Conservation (phyloP, 768 basidiomycete species). For the Lactarius trivialis region DNA sequence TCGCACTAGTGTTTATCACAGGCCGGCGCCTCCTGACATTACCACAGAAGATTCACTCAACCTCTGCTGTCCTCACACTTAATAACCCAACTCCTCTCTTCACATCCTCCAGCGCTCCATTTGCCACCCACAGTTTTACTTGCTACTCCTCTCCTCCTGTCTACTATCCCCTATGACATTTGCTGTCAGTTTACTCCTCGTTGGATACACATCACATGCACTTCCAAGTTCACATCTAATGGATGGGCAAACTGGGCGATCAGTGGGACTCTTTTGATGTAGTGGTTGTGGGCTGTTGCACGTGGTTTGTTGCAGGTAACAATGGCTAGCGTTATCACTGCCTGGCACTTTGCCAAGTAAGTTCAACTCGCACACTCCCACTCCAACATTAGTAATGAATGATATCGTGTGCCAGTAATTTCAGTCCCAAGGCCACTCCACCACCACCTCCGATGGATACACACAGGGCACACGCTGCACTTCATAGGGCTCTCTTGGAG, state of each 20-base stretch:
- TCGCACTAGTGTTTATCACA: slow-evolving; percentile 61
- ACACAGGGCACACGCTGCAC: slow-evolving; percentile 68
- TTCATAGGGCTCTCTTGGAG: slow-evolving; percentile 80
- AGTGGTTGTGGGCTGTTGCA: slow-evolving; percentile 76
- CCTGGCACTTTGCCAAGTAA: slow-evolving; percentile 82
- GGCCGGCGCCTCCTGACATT: slow-evolving; percentile 66
- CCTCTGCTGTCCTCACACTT: slow-evolving; percentile 51
- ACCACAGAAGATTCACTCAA: slow-evolving; percentile 61
- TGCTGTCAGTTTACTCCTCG: slow-evolving; percentile 67
- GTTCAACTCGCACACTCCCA: slow-evolving; percentile 23
- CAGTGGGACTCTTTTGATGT: slow-evolving; percentile 41
- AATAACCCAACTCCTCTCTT: slow-evolving; percentile 63
- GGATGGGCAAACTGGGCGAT: slow-evolving; percentile 77
- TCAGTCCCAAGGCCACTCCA: slow-evolving; percentile 28
- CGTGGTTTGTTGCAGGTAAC: slow-evolving; percentile 72
- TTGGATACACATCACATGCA: slow-evolving; percentile 44
- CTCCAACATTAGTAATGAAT: slow-evolving; percentile 3
- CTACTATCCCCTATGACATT: slow-evolving; percentile 72
- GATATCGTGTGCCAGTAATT: too few relatives aligned
- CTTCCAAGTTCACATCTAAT: slow-evolving; percentile 34
- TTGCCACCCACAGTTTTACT: slow-evolving; percentile 72
- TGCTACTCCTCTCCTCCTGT: slow-evolving; percentile 52
- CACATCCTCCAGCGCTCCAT: slow-evolving; percentile 67
- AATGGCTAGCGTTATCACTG: slow-evolving; percentile 77
- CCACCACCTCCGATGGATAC: slow-evolving; percentile 48